Evolutionary conservation across 345 rosid genomes (phyloP).

Genomic region (Ailanthus altissimus): DNA sequence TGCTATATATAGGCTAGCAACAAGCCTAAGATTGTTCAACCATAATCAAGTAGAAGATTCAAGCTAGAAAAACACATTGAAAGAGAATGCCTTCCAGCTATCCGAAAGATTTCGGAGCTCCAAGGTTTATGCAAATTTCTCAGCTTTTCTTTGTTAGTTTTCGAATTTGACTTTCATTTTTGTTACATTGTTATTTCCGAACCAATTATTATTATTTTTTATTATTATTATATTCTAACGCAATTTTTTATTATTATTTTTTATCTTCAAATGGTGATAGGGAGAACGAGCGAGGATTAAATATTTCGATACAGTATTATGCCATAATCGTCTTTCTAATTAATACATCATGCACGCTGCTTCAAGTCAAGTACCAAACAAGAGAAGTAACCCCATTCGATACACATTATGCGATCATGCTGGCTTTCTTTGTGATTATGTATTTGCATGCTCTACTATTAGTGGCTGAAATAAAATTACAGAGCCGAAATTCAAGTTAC

Average conservation of each 20-base stretch:
- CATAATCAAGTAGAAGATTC: background rate
- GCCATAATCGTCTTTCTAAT: background rate
- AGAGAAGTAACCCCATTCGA: constrained; percentile 6
- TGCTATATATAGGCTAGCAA: background rate
- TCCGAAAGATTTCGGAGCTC: background rate
- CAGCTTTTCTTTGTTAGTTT: no score
- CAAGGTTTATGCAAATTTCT: background rate
- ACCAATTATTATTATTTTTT: no score
- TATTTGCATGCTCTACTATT: background rate
- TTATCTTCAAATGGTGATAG: background rate
- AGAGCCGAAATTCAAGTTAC: background rate
- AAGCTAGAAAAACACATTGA: background rate
- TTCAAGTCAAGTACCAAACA: constrained; percentile 15
- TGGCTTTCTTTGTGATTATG: constrained; percentile 1
- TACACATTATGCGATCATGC: background rate
- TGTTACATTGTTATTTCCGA: background rate
- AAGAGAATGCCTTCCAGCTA: background rate
- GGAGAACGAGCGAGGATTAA: background rate
- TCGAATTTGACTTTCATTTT: background rate
- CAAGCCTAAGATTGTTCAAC: background rate
- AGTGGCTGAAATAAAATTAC: background rate
- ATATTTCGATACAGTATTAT: background rate
- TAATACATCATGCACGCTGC: background rate
- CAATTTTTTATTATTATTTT: no score
- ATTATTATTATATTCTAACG: background rate